phyloP scores from a whole-genome alignment of 495 filamentous ascomycete species.

The Penicillium alfredii region DNA sequence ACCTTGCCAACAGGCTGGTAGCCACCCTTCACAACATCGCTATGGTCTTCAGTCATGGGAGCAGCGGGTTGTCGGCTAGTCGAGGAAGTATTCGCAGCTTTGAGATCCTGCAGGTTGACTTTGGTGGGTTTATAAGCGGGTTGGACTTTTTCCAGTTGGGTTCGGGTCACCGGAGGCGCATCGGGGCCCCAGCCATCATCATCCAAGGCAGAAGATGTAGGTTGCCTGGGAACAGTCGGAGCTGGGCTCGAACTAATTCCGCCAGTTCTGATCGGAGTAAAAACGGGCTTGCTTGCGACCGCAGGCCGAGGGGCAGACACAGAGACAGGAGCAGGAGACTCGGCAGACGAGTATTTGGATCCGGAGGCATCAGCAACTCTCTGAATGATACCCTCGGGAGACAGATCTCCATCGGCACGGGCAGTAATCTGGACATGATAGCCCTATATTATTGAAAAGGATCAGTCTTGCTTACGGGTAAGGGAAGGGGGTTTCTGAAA shows the following conservation, averaged over 20 bases:
- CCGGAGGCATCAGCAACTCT: slow-evolving; percentile 96
- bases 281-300: slow-evolving; percentile 79
- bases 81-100: slow-evolving; percentile 59
- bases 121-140: slow-evolving; percentile 91
- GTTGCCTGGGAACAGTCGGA: slow-evolving; percentile 41
- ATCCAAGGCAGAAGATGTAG: slow-evolving; percentile 43
- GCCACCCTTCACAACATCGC: slow-evolving; percentile 74
- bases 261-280: slow-evolving; percentile 71
- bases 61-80: slow-evolving; percentile 40
- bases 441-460: slow-evolving; percentile 46
- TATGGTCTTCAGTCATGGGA: slow-evolving; percentile 26
- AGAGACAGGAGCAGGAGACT: slow-evolving; percentile 38
- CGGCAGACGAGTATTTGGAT: slow-evolving; percentile 77
- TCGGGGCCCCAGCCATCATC: slow-evolving; percentile 93
- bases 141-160: slow-evolving; percentile 85
- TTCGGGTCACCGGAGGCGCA: slow-evolving; percentile 81
- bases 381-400: slow-evolving; percentile 78
- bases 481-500: background rate
- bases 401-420: slow-evolving; percentile 80
- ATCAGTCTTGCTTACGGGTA: slow-evolving; percentile 9
- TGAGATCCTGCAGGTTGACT: slow-evolving; percentile 77
- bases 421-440: slow-evolving; percentile 98
- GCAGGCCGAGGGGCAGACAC: slow-evolving; percentile 57
- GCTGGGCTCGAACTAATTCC: slow-evolving; percentile 58
- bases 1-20: slow-evolving; percentile 97